A percentile compares a stretch with the other conserved stretches of the same genome.
These are phyloP conservation scores for Globisporangium canariense DNA, from an alignment of 352 stramenopile species.

Conservation along the genomic window DNA sequence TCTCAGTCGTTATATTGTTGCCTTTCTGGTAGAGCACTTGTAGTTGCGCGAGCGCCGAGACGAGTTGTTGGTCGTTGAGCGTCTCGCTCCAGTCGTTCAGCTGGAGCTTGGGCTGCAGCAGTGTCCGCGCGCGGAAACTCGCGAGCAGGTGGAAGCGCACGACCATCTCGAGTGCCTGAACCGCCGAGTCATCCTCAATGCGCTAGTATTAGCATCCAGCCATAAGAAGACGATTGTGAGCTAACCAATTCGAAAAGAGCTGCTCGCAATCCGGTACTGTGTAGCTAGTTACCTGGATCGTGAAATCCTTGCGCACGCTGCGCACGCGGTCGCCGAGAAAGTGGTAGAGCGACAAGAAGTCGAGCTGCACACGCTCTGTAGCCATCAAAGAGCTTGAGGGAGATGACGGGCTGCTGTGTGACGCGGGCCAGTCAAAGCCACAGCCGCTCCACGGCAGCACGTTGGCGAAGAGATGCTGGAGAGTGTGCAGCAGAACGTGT, in stretches of 20 bases:
- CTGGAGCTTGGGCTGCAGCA: constrained; percentile 22
- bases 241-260: not conserved
- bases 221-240: not conserved
- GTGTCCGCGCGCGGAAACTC: constrained; percentile 31
- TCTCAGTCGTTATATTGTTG: constrained; percentile 13
- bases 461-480: constrained; percentile 39
- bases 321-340: constrained; percentile 70
- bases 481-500: constrained; percentile 32
- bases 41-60: constrained; percentile 54
- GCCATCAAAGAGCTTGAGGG: not conserved
- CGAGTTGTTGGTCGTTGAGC: constrained; percentile 67
- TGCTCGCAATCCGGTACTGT: not conserved
- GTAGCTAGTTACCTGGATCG: constrained; percentile 41
- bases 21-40: constrained; percentile 32
- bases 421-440: constrained; percentile 26
- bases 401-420: too few species aligned
- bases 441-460: constrained; percentile 33
- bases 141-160: constrained; percentile 57
- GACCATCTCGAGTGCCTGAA: constrained; percentile 44
- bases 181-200: constrained; percentile 28
- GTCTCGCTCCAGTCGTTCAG: constrained; percentile 59
- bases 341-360: constrained; percentile 64
- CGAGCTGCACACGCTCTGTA: constrained; percentile 6
- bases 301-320: constrained; percentile 71
- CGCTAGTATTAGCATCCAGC: constrained; percentile 20